Percentiles rank a stretch among this genome's conserved stretches.
Evolutionary conservation across 306 rosid genomes (phyloP).

Genomic region (Quercus cerris): DNA sequence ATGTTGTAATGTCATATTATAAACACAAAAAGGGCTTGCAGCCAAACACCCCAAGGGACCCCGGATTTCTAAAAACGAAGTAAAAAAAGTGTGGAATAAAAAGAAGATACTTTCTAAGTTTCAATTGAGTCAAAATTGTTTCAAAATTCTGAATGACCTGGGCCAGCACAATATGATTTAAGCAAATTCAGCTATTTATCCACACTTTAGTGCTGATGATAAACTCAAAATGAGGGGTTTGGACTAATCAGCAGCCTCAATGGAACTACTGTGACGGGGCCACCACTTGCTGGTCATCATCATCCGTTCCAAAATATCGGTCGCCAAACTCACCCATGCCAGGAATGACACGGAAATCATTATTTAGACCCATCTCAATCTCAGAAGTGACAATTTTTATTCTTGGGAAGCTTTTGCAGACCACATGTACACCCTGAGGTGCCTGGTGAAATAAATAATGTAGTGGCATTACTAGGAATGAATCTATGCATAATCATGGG

Average conservation of each 20-base stretch:
- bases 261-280: conserved; percentile 37
- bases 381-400: conserved; percentile 96
- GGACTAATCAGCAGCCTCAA: conserved; percentile 12
- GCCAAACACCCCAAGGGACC: conserved; percentile 3
- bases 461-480: not conserved
- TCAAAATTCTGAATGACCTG: conserved; percentile 23
- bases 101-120: not conserved
- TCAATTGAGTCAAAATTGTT: conserved; percentile 37
- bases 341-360: conserved; percentile 84
- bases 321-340: conserved; percentile 99
- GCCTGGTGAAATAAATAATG: conserved; percentile 53
- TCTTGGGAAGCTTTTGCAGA: conserved; percentile 88
- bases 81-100: not conserved
- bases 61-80: conserved; percentile 9
- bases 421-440: conserved; percentile 89
- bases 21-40: conserved; percentile 22
- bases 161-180: conserved; percentile 22
- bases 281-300: conserved; percentile 56
- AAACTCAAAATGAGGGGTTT: conserved; percentile 22
- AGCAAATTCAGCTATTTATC: conserved; percentile 25
- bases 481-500: not conserved
- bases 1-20: conserved; percentile 1
- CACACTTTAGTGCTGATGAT: conserved; percentile 13
- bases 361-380: conserved; percentile 78
- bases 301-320: conserved; percentile 96